These are phyloP conservation scores for Dendrothele bispora DNA, from an alignment of 768 basidiomycete genomes.

Conservation along the genomic window DNA sequence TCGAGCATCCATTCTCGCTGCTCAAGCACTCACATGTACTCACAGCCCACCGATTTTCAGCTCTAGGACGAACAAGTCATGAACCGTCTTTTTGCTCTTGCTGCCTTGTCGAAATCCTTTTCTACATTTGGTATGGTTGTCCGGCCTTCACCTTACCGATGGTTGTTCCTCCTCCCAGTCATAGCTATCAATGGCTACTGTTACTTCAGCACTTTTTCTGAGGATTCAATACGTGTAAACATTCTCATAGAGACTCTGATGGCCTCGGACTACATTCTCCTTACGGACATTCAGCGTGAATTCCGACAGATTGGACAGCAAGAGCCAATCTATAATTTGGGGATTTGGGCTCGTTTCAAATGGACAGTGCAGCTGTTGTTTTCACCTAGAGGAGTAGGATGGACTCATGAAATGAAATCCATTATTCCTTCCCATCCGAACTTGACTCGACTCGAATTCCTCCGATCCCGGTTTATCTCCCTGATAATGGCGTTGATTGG, in stretches of 20 bases:
- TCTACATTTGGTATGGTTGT: constrained; percentile 4
- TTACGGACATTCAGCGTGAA: constrained; percentile 12
- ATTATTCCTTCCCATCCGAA: constrained; percentile 11
- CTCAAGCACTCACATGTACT: no score
- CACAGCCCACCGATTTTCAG: no score
- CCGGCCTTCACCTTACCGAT: constrained; percentile 9
- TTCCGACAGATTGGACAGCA: constrained; percentile 4
- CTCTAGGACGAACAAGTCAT: no score
- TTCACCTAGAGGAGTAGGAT: constrained; percentile 8
- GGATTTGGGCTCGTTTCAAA: constrained; percentile 6
- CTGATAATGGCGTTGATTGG: neutral
- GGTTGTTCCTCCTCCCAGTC: constrained; percentile 8
- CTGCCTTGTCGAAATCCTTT: neutral
- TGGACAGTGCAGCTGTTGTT: constrained; percentile 8
- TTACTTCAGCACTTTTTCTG: neutral
- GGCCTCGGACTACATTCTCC: constrained; percentile 10
- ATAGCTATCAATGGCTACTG: neutral
- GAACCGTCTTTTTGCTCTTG: neutral
- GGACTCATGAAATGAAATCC: constrained; percentile 9
- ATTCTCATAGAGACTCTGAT: neutral
- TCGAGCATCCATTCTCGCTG: no score
- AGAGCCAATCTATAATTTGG: constrained; percentile 7
- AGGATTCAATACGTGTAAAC: neutral
- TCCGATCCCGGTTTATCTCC: neutral
- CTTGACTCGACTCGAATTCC: neutral